A percentile compares a stretch with the other conserved stretches of the same genome.
Evolutionary conservation across 2,329 filamentous ascomycete species (phyloP).

Genomic region (Sporothrix mexicana): DNA sequence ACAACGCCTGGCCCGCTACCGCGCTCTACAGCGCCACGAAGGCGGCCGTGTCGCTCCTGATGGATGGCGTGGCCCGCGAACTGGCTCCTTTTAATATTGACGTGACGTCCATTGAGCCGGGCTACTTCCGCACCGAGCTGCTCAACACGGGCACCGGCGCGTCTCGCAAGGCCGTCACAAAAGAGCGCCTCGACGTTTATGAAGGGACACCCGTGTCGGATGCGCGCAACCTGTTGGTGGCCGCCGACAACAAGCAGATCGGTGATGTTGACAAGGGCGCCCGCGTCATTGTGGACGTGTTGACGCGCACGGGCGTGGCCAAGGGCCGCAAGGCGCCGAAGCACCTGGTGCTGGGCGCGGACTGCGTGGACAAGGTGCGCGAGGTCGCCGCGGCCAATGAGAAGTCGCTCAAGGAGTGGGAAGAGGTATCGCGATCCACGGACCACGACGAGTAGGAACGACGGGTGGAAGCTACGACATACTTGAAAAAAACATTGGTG

Average conservation of each 20-base stretch:
- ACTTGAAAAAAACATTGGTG: too few relatives aligned
- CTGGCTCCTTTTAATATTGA: neutral
- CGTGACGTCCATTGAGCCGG: neutral
- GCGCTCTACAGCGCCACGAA: neutral
- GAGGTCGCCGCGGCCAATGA: neutral
- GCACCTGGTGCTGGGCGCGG: constrained; percentile 1
- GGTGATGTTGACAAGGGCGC: constrained; percentile 1
- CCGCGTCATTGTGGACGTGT: constrained; percentile 16
- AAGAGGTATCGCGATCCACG: constrained; percentile 13
- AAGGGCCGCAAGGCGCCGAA: neutral
- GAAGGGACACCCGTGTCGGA: neutral
- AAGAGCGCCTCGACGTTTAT: neutral
- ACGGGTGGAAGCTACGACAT: too few relatives aligned
- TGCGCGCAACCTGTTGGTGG: neutral
- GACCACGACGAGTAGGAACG: neutral
- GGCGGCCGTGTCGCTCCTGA: neutral
- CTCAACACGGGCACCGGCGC: neutral
- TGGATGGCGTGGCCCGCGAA: neutral
- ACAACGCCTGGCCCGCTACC: neutral
- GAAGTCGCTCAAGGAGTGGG: constrained; percentile 13
- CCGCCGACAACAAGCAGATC: neutral
- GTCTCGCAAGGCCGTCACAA: neutral
- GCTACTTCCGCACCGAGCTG: constrained; percentile 11
- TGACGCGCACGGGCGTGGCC: constrained; percentile 19
- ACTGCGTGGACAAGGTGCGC: neutral